Evolutionary conservation across 352 stramenopile genomes (phyloP), one percentile per base, ranked within the genome.

Genomic region (Phytopythium boreale): DNA sequence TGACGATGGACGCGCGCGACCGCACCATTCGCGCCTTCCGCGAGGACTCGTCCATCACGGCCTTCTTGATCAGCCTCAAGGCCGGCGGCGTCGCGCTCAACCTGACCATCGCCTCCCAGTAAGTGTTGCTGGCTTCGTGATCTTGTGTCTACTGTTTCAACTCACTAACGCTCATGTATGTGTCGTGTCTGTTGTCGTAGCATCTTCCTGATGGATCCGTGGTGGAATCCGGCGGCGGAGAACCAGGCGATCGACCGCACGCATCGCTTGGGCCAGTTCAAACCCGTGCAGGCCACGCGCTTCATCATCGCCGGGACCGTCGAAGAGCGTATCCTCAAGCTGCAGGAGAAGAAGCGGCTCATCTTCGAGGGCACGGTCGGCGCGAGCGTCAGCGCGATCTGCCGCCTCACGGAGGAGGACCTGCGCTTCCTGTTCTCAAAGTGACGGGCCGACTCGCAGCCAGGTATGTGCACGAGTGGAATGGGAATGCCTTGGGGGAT

Each of bases 341-440:
- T 99, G 12, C 90, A 97, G 62, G 83, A 96, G 63, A 96, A 96
- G 71, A 96, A 96, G 69, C 76, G 88, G 43, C 77, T 99, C 47
- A 98, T 99, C 31, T 99, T 99, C 70, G 97, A 99, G 84, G 97
- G 97, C 37, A 99, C 97, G 0, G 96, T 99, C 15, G 97, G 97
- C 20, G 95, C 84, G 24, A 97, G 94, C 66, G 82, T 88, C 27
- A 88, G 79, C 19, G 87, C 89, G 12, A 88, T 98, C 47, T 88
- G 78, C 27, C 85, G 89, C 19, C 84, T 98, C n/a, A 98, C 95
- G 0, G 90, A 97, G 50, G 94, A 98, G 67, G 95, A 98, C 55
- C 62, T 98, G 44, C 80, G 90, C 9, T 98, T 98, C 61, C 75
- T 98, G 14, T 98, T 98, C 62, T 82, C 80, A 10, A 56, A 60